Percentiles rank a stretch among this genome's conserved stretches.
These are phyloP conservation scores for Annona squamosa DNA, from an alignment of 164 flowering plant species.

Conservation along the genomic window DNA sequence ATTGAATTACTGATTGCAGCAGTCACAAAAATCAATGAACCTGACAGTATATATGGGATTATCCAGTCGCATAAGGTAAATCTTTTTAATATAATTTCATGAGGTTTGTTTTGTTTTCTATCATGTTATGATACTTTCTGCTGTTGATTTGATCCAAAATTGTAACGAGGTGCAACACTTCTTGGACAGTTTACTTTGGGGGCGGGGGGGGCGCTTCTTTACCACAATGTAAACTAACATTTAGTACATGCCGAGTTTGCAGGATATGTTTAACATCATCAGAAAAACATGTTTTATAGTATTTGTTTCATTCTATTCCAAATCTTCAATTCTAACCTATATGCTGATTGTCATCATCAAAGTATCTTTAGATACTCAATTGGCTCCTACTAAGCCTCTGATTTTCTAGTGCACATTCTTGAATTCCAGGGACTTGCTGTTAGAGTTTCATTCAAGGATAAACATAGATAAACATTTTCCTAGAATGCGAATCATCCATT, in stretches of 20 bases:
- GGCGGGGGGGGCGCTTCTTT: too few species aligned
- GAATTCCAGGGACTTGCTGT: too few species aligned
- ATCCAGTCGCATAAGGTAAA: constrained; percentile 89
- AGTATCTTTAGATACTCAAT: neutral
- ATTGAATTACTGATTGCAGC: constrained; percentile 80
- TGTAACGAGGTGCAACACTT: neutral
- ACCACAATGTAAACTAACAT: neutral
- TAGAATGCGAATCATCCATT: neutral
- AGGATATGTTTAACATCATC: neutral
- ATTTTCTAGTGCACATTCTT: too few species aligned
- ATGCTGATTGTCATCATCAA: neutral
- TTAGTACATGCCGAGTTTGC: neutral
- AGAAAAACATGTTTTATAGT: neutral
- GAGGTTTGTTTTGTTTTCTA: neutral
- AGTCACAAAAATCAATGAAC: constrained; percentile 83
- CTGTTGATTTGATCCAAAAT: neutral
- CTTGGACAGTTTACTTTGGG: neutral
- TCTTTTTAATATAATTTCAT: neutral
- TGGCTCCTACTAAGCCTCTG: neutral
- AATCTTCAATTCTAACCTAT: neutral
- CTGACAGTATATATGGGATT: constrained; percentile 94
- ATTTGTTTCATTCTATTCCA: neutral
- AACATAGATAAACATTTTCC: neutral
- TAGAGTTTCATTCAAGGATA: too few species aligned
- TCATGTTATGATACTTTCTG: neutral